Base-by-base conservation (phyloP, 2,329 filamentous ascomycete species). In the Saccharata proteae region DNA sequence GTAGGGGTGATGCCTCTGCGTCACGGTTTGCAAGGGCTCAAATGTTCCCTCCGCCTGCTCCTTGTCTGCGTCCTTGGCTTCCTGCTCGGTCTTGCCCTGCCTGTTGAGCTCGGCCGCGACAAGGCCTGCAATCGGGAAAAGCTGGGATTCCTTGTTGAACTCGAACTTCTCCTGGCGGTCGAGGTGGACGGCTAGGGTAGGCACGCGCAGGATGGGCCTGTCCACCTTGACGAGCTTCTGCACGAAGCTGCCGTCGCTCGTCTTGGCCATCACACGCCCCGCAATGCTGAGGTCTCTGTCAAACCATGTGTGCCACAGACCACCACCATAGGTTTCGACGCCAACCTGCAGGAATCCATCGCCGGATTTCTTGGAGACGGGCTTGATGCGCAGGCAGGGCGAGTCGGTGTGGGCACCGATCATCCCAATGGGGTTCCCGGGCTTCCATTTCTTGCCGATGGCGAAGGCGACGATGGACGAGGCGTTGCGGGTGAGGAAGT, bases 281-380 rank as follows among this genome's bases (percentile, higher is more conserved):
- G 90, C 90, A 32, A 96, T 75, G 45, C 82, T 80, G 39, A 98
- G 64, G 54, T 98, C 90, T 30, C 90, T 77, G 56, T 98, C 90
- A 51, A 98, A 98, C 90, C 75, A 98, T 27, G 83, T 93, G 58
- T 94, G 86, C 88, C 88, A 96, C 48, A 96, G 77, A 34, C 90
- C 90, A 39, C 90, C 90, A 32, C 90, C 90, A 51, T 98, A 98
- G 2, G 84, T 88, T 65, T 98, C 90, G 30, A 94, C 88, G 32
- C 86, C 90, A 35, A 98, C 77, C 59, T 98, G 90, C 40, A 94
- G 61, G 57, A 90, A 98, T 9, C 88, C 88, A 41, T 81, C 80
- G 34, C 72, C 76, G 48, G 73, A 71, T 62, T 88, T 90, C 61
- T 88, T 93, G 51, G 83, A 93, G 24, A 93, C 78, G 9, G 90